Conservation (phyloP, 257 asterid species). For the Verbascum thapsus region DNA sequence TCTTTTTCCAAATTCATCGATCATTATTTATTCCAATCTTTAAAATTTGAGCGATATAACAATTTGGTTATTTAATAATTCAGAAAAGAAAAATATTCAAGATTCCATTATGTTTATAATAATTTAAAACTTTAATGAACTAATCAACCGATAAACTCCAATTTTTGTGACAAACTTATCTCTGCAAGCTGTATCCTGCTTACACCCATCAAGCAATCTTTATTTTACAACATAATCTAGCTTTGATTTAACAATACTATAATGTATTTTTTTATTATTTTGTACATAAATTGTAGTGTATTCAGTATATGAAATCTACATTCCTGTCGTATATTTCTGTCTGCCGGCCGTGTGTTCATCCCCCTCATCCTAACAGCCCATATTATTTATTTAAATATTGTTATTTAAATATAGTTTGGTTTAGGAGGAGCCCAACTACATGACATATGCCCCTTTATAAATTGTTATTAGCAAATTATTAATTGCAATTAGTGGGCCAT, state of each 20-base stretch:
- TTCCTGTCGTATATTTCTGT: slow-evolving; percentile 27
- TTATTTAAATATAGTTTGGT: slow-evolving; percentile 30
- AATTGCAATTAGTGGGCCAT: slow-evolving; percentile 28
- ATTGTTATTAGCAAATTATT: slow-evolving; percentile 18
- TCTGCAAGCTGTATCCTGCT: too few species aligned
- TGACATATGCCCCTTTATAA: slow-evolving; percentile 36
- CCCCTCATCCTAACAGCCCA: slow-evolving; percentile 4
- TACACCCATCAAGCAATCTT: too few species aligned
- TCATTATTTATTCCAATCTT: too few species aligned
- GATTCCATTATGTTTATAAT: too few species aligned
- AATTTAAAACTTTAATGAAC: too few species aligned
- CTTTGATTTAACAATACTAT: too few species aligned
- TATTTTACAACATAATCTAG: background rate
- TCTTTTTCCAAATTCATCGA: too few species aligned
- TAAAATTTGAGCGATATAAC: too few species aligned
- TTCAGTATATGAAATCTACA: background rate
- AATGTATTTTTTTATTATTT: background rate
- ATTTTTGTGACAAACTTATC: too few species aligned
- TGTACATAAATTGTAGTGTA: slow-evolving; percentile 5
- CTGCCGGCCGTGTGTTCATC: slow-evolving; percentile 21
- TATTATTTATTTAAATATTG: slow-evolving; percentile 16
- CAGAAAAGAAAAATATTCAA: too few species aligned
- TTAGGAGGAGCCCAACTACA: slow-evolving; percentile 35
- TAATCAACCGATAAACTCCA: too few species aligned
- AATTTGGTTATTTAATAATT: too few species aligned